Percentiles rank a stretch among this genome's conserved stretches.
Evolutionary conservation across 768 basidiomycete genomes (phyloP).

Genomic region (Agaricus blazei): DNA sequence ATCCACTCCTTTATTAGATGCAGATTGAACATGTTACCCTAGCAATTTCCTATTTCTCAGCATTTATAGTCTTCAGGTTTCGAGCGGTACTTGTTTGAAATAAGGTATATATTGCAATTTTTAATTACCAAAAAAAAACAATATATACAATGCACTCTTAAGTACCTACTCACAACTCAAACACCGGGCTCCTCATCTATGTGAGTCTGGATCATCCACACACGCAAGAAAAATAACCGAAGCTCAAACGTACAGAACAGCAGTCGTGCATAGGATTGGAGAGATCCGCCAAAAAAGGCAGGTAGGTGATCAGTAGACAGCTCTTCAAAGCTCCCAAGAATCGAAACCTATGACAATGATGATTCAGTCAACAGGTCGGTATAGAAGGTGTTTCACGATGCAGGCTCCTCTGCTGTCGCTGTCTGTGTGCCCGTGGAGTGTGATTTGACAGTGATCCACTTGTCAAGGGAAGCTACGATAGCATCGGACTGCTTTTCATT

Average conservation of each 20-base stretch:
- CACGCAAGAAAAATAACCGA: conserved; percentile 7
- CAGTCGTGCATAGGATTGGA: not conserved
- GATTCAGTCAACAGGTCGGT: not conserved
- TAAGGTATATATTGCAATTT: conserved; percentile 7
- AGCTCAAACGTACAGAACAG: conserved; percentile 7
- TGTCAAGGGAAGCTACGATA: conserved; percentile 47
- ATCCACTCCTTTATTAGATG: conserved; percentile 2
- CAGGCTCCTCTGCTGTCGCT: not conserved
- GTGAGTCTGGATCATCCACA: conserved; percentile 10
- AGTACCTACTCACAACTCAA: not conserved
- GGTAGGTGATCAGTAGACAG: not conserved
- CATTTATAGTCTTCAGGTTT: not conserved
- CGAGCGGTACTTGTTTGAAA: not conserved
- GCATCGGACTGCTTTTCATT: conserved; percentile 35
- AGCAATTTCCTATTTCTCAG: conserved; percentile 4
- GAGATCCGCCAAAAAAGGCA: not conserved
- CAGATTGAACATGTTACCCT: conserved; percentile 3
- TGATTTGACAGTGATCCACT: conserved; percentile 74
- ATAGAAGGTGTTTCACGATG: not conserved
- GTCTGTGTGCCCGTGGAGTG: conserved; percentile 20
- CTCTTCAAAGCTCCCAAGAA: not conserved
- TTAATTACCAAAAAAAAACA: not conserved
- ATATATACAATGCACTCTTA: not conserved
- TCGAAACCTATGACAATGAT: not conserved
- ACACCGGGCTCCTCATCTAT: conserved; percentile 8